Evolutionary conservation across 495 filamentous ascomycete genomes (phyloP), one percentile per base, ranked within the genome.

Genomic region (Lepraria neglecta): DNA sequence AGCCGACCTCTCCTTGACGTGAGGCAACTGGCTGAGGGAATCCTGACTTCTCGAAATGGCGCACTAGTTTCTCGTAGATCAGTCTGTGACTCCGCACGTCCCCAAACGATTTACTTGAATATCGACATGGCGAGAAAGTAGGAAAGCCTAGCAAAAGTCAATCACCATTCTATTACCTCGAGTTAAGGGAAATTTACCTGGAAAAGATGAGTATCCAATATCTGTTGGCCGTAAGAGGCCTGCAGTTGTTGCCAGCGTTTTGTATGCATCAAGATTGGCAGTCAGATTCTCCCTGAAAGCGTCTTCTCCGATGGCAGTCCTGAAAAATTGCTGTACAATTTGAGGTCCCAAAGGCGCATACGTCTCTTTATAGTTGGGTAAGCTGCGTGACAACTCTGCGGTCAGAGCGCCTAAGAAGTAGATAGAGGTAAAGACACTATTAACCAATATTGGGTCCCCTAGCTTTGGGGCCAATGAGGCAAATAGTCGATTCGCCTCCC

Each of bases 221-320:
- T 61, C 59, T 9, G 59, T 61, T 5, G 59, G 59, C 24, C 59
- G 35, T 44, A 61, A 52, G 9, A 61, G 59, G 28, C 59, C 59
- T 35, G 59, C 59, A 14, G 59, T 61, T 14, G 38, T 28, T 12
- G 59, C 59, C 17, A 61, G 42, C 0, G 59, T 61, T 46, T 61
- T 42, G 45, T 61, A 61, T 17, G 59, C 59, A 17, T 61, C 59
- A 35, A 61, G 59, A 46, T 61, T 61, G 40, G 59, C 59, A 28
- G 51, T 56, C 4, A 54, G 51, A 56, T 61, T 61, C 59, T 61
- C 59, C 51, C 51, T 43, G 35, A 61, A 61, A 24, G 59, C 59
- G 31, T 55, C 59, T 27, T 61, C 59, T 14, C 59, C 59, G 30
- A 61, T 61, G 21, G 59, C 59, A 10, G 59, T 46, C 46, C 48